Base-by-base conservation (phyloP, 78 protist genomes). In the Acrasis kona region DNA sequence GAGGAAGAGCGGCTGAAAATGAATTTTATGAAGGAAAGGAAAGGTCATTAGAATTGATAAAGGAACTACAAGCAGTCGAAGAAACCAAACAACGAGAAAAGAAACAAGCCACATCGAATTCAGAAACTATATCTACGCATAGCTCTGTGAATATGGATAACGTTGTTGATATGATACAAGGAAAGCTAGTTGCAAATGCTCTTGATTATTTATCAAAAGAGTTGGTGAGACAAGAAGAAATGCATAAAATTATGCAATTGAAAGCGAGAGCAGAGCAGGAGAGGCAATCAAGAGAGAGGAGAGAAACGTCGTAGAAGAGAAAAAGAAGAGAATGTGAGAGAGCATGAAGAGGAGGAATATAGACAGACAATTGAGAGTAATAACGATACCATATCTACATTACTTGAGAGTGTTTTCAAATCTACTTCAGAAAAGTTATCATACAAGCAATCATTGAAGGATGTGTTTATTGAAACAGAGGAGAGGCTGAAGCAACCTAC, bases 1-100 rank as follows among this genome's bases (percentile, higher is more conserved):
- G 94, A 1, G 94, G 91, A 27, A 77, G 91, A 1, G 89, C 91
- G 9, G 57, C 72, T 5, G 92, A 90, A 75, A 78, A 73, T 77
- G 66, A 37, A 28, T 81, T 87, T 83, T 68, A 68, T 50, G 84
- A 77, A 67, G 89, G 84, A 39, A 74, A 79, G 83, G 87, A 66
- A 71, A 64, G 77, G 39, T 74, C 86, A 1, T 81, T 30, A 37
- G 84, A 77, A 32, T 82, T 90, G 69, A 90, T 90, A 66, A 29
- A 64, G 27, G 94, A 90, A 76, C 88, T 84, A 31, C 77, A 85
- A 27, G 8, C 50, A 10, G 72, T 76, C 7, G 70, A 5, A 8
- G 35, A 42, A 10, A 57, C 42, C 37, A 36, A 41, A 38, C 74
- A 0, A 0, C 5, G 2, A 41, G 80, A 76, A 5, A 2, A 8